phyloP scores from a whole-genome alignment of 129 eudicot genomes.

The Mikania micrantha region DNA sequence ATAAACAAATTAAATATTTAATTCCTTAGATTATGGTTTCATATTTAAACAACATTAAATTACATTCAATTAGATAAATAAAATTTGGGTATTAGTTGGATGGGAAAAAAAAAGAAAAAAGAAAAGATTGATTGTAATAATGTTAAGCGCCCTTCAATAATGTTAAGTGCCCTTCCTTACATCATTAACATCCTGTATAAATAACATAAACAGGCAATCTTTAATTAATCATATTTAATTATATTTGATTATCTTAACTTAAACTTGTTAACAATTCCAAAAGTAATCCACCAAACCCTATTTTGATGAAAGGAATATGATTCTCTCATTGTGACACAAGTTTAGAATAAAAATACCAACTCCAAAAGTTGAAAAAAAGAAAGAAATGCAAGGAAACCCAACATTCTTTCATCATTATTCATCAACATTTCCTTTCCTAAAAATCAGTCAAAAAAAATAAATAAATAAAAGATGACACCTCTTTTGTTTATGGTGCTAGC shows the following conservation, averaged over 20 bases:
- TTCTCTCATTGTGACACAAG: constrained; percentile 31
- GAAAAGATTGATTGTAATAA: too few species aligned
- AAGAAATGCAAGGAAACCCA: constrained; percentile 18
- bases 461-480: constrained; percentile 36
- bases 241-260: not conserved
- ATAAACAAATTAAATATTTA: too few species aligned
- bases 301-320: not conserved
- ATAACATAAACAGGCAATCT: too few species aligned
- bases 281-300: constrained; percentile 15
- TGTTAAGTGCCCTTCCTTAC: too few species aligned
- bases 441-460: not conserved
- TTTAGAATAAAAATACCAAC: constrained; percentile 6
- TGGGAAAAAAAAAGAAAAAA: too few species aligned
- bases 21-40: too few species aligned
- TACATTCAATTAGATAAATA: too few species aligned
- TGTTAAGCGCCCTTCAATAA: too few species aligned
- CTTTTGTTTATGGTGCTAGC: constrained; percentile 47
- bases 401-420: not conserved
- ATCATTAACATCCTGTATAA: too few species aligned
- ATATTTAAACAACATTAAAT: too few species aligned
- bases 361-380: constrained; percentile 6
- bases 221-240: too few species aligned
- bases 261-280: not conserved
- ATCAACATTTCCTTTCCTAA: not conserved
- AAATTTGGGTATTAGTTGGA: too few species aligned